Evolutionary conservation across 108 stramenopile genomes (phyloP), one percentile per base, ranked within the genome.

Genomic region (Cyclotella atomus): DNA sequence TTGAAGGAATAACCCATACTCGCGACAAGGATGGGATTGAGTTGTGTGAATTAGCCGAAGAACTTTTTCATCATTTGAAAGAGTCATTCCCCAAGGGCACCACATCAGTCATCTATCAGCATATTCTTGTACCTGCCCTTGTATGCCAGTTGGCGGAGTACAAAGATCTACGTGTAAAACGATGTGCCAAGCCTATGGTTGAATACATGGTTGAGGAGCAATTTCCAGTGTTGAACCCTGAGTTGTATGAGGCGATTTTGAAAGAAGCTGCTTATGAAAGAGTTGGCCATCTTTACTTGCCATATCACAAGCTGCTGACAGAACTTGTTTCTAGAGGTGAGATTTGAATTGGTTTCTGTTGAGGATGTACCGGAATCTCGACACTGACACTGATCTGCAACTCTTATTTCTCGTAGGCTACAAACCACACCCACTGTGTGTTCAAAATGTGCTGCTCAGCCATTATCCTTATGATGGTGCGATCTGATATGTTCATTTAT

Each of bases 401-500:
- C n/a, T n/a, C n/a, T n/a, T n/a, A n/a, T n/a, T 8, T n/a, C n/a
- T 2, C 20, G 32, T 33, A 77, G 76, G 76, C 10, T 47, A 69
- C 65, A 63, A 59, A 60, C 79, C 79, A 36, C 49, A 69, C 19
- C 68, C 79, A 38, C n/a, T 47, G 2, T 29, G 45, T 27, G 79
- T 73, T 19, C 50, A 24, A 17, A 61, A 52, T 47, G 23, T 68
- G 35, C 68, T 81, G 4, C 71, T 64, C 32, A 57, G 53, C 27
- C 73, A 73, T 50, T 69, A 73, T 81, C 79, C 79, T 0, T 73
- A 64, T 56, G 61, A n/a, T 21, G 32, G 74, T 65, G 66, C 24
- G 67, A 65, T 67, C 15, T 59, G 19, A 53, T 28, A 24, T 34
- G 29, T 2, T 54, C 8, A 20, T 54, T n/a, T n/a, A n/a, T n/a